phyloP scores from a whole-genome alignment of 306 rosid species.

The Gynostemma pentaphyllum region DNA sequence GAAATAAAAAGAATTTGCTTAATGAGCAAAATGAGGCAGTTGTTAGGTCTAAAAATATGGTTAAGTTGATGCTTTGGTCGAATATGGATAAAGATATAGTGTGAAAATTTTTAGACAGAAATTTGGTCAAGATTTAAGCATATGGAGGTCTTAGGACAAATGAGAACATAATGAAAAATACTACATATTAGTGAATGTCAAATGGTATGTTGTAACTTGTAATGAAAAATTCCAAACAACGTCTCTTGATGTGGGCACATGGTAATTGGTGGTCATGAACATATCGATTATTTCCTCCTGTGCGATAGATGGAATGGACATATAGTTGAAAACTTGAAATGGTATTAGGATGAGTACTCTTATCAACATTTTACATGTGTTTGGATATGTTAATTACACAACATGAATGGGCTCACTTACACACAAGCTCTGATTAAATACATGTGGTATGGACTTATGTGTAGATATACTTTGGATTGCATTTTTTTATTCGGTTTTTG shows the following conservation, averaged over 20 bases:
- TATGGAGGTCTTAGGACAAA: too few relatives aligned
- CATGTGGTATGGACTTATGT: background rate
- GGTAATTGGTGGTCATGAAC: background rate
- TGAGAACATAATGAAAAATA: background rate
- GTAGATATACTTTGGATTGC: background rate
- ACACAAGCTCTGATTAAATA: background rate
- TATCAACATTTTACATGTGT: background rate
- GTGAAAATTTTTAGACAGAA: too few relatives aligned
- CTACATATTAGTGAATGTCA: background rate
- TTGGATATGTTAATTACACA: background rate
- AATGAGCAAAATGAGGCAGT: too few relatives aligned
- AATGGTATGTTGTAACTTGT: background rate
- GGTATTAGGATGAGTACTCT: background rate
- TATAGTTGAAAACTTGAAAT: background rate
- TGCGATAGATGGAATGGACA: background rate
- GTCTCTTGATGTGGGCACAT: background rate
- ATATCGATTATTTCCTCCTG: background rate
- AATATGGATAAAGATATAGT: too few relatives aligned
- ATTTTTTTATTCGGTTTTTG: background rate
- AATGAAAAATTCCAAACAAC: background rate
- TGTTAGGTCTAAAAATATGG: too few relatives aligned
- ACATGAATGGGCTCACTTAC: background rate
- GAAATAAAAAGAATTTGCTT: too few relatives aligned
- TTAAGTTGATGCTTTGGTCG: too few relatives aligned
- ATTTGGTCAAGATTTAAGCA: too few relatives aligned